Base-by-base conservation (phyloP, 2,329 filamentous ascomycete species). In the Colletotrichum sojae region DNA sequence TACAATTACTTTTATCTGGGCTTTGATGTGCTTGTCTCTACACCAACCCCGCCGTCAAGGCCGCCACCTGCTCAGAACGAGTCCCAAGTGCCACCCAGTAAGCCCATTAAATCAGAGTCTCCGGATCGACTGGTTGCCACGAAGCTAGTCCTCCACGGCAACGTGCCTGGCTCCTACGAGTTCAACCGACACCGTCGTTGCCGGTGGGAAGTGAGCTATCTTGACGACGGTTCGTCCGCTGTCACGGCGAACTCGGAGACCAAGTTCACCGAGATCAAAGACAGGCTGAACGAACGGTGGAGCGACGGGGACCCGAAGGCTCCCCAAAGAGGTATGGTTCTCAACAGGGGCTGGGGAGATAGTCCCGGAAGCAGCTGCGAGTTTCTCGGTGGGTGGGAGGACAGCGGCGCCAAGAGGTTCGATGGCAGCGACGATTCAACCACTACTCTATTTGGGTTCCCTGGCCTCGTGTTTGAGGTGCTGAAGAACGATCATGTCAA, bases 1-100 rank as follows among this genome's bases (percentile, higher is more conserved):
- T 98, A 96, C 81, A 98, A 98, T 78, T 99, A 99, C 79, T 99
- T 98, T 77, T 92, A 95, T 73, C 91, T 97, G 71, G 96, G 96
- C 2, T 97, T 99, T 76, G 96, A 99, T 79, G 88, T 98, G 10
- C 86, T 98, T 5, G 88, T 99, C n/a, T 97, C 95, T 0, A 90
- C 90, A 36, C 92, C 93, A 0, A 89, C 89, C 0, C 78, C 86
- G 5, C 85, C 91, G 4, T 93, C 92, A 0, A 88, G 88, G 22
- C 83, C 84, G 6, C 90, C 92, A 0, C 92, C 91, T 13, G 82
- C 84, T 4, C 27, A 55, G 6, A 39, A 55, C 39, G 46, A 62
- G 27, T 54, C 43, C 25, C 40, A 48, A 59, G 76, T 62, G 63
- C 73, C 40, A 48, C 74, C 80, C 67, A 76, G 77, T 5, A 77